These are phyloP conservation scores for Aspergillus udagawae DNA, from an alignment of 2,329 filamentous ascomycete genomes.

Conservation along the genomic window DNA sequence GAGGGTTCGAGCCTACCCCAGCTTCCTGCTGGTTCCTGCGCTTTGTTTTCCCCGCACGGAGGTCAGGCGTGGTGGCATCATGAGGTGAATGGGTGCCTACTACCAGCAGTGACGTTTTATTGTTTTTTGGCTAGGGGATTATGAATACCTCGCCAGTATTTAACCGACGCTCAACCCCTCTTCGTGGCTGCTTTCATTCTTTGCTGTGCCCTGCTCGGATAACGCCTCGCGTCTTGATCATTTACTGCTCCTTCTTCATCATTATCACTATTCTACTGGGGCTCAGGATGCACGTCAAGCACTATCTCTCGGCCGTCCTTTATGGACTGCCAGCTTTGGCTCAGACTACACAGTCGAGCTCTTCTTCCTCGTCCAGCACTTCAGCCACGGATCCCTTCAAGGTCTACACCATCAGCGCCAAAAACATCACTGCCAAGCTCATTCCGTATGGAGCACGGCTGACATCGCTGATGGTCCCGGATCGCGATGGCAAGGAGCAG, in stretches of 20 bases:
- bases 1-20: constrained; percentile 17
- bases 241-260: constrained; percentile 30
- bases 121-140: constrained; percentile 9
- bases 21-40: constrained; percentile 9
- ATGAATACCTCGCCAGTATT: constrained; percentile 15
- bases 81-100: constrained; percentile 10
- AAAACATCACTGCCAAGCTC: constrained; percentile 46
- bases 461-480: constrained; percentile 47
- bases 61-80: constrained; percentile 14
- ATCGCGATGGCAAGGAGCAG: constrained; percentile 46
- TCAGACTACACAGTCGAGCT: constrained; percentile 12
- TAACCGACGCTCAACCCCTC: constrained; percentile 11
- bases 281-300: constrained; percentile 35
- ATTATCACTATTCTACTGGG: constrained; percentile 23
- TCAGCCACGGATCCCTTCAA: constrained; percentile 32
- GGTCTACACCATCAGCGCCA: constrained; percentile 43
- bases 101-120: constrained; percentile 1
- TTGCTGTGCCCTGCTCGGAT: constrained; percentile 27
- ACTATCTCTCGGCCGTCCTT: constrained; percentile 30
- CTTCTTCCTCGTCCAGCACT: constrained; percentile 7
- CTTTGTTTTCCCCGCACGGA: constrained; percentile 12
- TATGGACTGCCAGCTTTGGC: constrained; percentile 30
- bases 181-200: constrained; percentile 24
- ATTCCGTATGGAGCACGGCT: constrained; percentile 48
- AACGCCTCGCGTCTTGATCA: constrained; percentile 23